Base-by-base conservation (phyloP, 2,329 filamentous ascomycete genomes). In the Parascedosporium putredinis region DNA sequence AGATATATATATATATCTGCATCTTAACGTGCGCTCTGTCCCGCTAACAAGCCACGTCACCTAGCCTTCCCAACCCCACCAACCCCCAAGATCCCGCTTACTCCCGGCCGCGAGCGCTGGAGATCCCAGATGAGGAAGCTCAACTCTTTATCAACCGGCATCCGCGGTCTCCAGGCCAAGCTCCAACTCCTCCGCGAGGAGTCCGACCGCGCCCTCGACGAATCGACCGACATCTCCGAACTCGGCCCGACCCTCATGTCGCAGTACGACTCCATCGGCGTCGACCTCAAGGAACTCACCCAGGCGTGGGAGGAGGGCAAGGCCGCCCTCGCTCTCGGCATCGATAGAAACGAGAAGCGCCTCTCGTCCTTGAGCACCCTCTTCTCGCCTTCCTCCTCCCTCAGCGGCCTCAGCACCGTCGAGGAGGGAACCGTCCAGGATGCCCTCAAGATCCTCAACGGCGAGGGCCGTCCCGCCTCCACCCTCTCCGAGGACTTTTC, bases 241-340 rank as follows among this genome's bases (percentile, higher is more conserved):
- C 76, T 95, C 14, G 88, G 86, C 0, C 78, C 83, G 1, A 83
- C 81, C 54, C 74, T 97, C 34, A 83, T 95, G 75, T 70, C 82
- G 20, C 93, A 97, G 60, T 98, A 97, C 64, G 93, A 98, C 51
- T 91, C 89, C 4, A 94, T 98, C 55, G 93, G 93, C 2, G 75
- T 83, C 23, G 93, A 98, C 60, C 74, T 98, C 42, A 84, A 84
- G 62, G 78, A 83, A 40, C 70, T 95, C 46, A 81, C 90, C 65
- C 76, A 85, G 54, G 86, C 88, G 55, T 95, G 90, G 90, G 88
- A 94, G 59, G 79, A 84, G 48, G 93, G 91, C 47, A 91, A 86
- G 64, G 78, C 83, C n/a, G 83, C 88, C 5, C 72, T 98, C 48
- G 82, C 88, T 44, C 79, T 81, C 50, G 90, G 86, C 56, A 85